Conservation (phyloP, 2,329 filamentous ascomycete species). For the Pseudophaeomoniella oleicola region DNA sequence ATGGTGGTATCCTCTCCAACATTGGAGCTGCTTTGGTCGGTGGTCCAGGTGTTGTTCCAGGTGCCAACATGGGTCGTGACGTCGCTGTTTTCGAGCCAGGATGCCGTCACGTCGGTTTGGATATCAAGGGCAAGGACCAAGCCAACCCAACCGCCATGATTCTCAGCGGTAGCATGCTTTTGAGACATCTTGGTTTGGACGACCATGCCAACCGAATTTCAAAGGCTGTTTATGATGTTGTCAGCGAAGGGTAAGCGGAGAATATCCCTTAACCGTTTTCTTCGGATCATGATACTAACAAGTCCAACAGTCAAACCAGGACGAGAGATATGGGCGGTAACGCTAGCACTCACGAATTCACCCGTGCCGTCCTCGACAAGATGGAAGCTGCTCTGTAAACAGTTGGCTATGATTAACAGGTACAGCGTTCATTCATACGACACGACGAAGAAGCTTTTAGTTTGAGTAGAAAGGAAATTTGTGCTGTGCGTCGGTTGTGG, state of each 20-base stretch:
- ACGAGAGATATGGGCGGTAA: slow-evolving; percentile 94
- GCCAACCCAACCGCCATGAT: slow-evolving; percentile 95
- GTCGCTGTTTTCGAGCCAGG: slow-evolving; percentile 98
- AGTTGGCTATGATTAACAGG: slow-evolving; percentile 4
- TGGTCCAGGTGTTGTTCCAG: slow-evolving; percentile 90
- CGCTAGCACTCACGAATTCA: slow-evolving; percentile 86
- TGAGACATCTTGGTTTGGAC: slow-evolving; percentile 91
- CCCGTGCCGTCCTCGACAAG: slow-evolving; percentile 80
- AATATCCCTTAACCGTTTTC: too few species aligned
- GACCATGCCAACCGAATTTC: slow-evolving; percentile 98
- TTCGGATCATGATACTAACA: too few species aligned
- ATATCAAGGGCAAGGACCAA: slow-evolving; percentile 99
- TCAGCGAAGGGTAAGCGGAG: slow-evolving; percentile 74
- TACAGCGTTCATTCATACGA: too few species aligned
- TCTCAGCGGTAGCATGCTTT: slow-evolving; percentile 89
- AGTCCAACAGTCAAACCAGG: slow-evolving; percentile 55
- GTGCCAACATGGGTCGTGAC: slow-evolving; percentile 98
- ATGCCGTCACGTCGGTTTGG: slow-evolving; percentile 96
- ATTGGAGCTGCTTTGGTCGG: slow-evolving; percentile 94
- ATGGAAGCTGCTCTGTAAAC: slow-evolving; percentile 63
- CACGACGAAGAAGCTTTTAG: too few species aligned
- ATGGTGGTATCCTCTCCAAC: slow-evolving; percentile 98
- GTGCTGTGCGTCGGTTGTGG: background rate
- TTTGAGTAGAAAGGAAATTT: too few species aligned
- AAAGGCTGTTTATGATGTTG: slow-evolving; percentile 62